Evolutionary conservation across 2,329 filamentous ascomycete species (phyloP).

Genomic region (Parafenestella ontariensis): DNA sequence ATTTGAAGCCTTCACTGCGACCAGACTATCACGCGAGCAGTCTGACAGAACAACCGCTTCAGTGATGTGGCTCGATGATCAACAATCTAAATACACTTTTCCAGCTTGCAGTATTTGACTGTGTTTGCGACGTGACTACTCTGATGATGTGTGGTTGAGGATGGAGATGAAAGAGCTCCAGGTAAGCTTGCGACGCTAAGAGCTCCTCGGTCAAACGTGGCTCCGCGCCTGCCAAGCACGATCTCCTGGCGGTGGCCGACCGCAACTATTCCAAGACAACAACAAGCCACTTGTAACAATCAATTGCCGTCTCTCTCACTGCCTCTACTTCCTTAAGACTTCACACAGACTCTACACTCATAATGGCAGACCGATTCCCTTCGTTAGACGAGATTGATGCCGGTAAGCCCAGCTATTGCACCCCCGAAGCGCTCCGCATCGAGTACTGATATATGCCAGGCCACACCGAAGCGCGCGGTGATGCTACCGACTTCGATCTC

Average conservation of each 20-base stretch:
- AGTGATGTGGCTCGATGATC: conserved; percentile 1
- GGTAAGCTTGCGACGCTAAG: conserved; percentile 31
- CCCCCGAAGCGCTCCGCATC: conserved; percentile 26
- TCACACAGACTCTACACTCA: conserved; percentile 18
- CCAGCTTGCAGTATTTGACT: conserved; percentile 8
- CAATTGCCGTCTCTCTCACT: conserved; percentile 22
- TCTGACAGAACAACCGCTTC: conserved; percentile 9
- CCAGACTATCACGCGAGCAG: conserved; percentile 30
- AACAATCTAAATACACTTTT: conserved; percentile 13
- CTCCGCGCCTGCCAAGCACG: conserved; percentile 21
- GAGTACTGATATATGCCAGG: conserved; percentile 56
- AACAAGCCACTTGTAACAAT: conserved; percentile 23
- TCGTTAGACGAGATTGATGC: conserved; percentile 62
- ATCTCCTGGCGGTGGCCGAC: conserved; percentile 21
- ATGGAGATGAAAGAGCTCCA: conserved; percentile 18
- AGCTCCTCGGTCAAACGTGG: conserved; percentile 28
- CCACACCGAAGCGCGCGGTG: conserved; percentile 70
- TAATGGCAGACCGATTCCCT: conserved; percentile 61
- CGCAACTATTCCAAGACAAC: conserved; percentile 19
- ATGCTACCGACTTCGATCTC: conserved; percentile 52
- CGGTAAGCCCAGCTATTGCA: conserved; percentile 48
- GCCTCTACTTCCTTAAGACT: not conserved
- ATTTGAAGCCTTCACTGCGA: conserved; percentile 23
- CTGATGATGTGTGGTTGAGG: conserved; percentile 29
- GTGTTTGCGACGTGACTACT: conserved; percentile 20